Percentiles rank a stretch among this genome's conserved stretches.
Conservation (phyloP, 2,329 filamentous ascomycete genomes). For the Pestalotiopsis sp. region DNA sequence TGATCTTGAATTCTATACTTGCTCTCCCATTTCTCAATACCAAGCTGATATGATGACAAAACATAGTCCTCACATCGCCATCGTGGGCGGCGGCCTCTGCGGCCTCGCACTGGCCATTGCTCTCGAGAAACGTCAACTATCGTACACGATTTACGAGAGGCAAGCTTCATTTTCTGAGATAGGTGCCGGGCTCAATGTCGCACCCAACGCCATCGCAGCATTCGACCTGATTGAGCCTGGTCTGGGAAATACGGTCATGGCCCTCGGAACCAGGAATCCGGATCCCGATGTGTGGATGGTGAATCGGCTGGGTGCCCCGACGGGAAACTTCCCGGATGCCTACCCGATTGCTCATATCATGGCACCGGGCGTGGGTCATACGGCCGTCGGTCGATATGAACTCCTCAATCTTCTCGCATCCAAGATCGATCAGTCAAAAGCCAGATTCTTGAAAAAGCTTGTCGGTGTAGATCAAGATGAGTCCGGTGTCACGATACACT, state of each 20-base stretch:
- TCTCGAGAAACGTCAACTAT: slow-evolving; percentile 2
- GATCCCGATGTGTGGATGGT: slow-evolving; percentile 10
- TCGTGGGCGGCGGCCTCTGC: slow-evolving; percentile 10
- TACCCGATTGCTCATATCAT: neutral
- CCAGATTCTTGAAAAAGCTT: slow-evolving; percentile 5
- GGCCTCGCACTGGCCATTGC: slow-evolving; percentile 8
- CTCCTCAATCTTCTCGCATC: slow-evolving; percentile 4
- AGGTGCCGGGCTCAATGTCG: slow-evolving; percentile 7
- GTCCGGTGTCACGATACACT: slow-evolving; percentile 25
- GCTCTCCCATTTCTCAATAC: neutral
- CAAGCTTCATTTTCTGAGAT: slow-evolving; percentile 8
- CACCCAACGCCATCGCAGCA: slow-evolving; percentile 9
- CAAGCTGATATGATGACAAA: neutral
- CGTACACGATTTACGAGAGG: slow-evolving; percentile 11
- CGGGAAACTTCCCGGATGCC: slow-evolving; percentile 1
- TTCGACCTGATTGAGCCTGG: slow-evolving; percentile 9
- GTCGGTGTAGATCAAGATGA: neutral
- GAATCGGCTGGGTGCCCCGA: slow-evolving; percentile 8
- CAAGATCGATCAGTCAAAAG: slow-evolving; percentile 1
- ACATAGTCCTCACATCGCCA: neutral
- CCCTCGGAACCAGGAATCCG: neutral
- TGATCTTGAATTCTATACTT: neutral
- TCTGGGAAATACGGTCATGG: slow-evolving; percentile 2
- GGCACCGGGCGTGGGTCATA: slow-evolving; percentile 3
- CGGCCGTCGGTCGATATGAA: slow-evolving; percentile 7